Percentiles rank a stretch among this genome's conserved stretches.
Evolutionary conservation across 2,329 filamentous ascomycete genomes (phyloP).

Genomic region (Alternaria dauci): DNA sequence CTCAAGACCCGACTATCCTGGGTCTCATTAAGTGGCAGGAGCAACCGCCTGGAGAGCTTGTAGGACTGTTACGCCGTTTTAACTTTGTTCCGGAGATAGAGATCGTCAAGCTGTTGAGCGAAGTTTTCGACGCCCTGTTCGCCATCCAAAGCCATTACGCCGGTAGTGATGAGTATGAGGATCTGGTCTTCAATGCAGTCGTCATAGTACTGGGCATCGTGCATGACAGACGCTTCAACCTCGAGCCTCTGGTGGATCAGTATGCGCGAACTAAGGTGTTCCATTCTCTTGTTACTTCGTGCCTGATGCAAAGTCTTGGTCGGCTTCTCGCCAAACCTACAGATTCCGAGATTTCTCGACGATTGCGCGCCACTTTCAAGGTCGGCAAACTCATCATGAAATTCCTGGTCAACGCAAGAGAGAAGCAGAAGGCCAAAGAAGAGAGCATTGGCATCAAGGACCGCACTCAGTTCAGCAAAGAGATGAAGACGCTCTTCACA

Average conservation of each 20-base stretch:
- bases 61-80: conserved; percentile 78
- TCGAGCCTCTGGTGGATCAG: conserved; percentile 87
- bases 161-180: conserved; percentile 91
- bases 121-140: conserved; percentile 91
- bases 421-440: conserved; percentile 88
- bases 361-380: conserved; percentile 90
- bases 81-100: conserved; percentile 97
- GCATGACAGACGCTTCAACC: conserved; percentile 91
- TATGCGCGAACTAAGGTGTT: conserved; percentile 91
- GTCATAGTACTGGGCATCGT: conserved; percentile 92
- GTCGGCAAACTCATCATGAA: conserved; percentile 92
- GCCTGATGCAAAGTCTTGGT: conserved; percentile 85
- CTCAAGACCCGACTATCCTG: conserved; percentile 86
- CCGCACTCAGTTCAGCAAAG: conserved; percentile 77
- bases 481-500: conserved; percentile 87
- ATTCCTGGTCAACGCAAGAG: conserved; percentile 89
- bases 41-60: conserved; percentile 73
- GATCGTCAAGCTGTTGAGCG: conserved; percentile 89
- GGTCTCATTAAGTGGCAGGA: conserved; percentile 89
- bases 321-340: conserved; percentile 82
- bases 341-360: conserved; percentile 82
- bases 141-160: conserved; percentile 88
- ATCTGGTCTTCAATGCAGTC: conserved; percentile 88
- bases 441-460: conserved; percentile 84
- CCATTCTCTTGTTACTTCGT: conserved; percentile 90